These are phyloP conservation scores for Leishmania mexicana DNA, from an alignment of 208 protist species.

Conservation along the genomic window DNA sequence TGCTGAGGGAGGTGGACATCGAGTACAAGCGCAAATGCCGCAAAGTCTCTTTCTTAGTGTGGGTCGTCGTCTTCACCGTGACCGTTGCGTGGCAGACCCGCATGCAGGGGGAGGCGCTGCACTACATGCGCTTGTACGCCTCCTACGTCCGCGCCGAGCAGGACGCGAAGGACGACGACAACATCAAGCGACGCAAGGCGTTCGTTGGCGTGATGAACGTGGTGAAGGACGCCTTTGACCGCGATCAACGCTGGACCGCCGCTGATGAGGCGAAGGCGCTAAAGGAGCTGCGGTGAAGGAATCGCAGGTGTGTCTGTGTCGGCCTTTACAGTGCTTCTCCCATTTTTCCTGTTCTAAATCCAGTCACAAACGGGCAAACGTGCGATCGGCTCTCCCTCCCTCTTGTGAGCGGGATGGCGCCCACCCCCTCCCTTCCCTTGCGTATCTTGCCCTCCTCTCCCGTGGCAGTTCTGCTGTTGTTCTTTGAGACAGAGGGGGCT, in stretches of 20 bases:
- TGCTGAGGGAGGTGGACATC: slow-evolving; percentile 91
- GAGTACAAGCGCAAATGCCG: slow-evolving; percentile 90
- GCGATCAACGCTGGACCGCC: slow-evolving; percentile 72
- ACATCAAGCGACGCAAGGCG: slow-evolving; percentile 66
- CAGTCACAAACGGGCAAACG: background rate
- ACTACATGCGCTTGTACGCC: slow-evolving; percentile 87
- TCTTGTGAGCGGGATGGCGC: background rate
- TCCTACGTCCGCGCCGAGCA: slow-evolving; percentile 68
- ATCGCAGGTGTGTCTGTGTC: background rate
- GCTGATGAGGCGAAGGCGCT: slow-evolving; percentile 51
- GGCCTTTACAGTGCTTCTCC: background rate
- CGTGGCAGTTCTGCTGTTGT: background rate
- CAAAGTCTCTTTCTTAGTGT: slow-evolving; percentile 86
- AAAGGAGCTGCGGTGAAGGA: slow-evolving; percentile 16
- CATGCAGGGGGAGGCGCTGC: slow-evolving; percentile 77
- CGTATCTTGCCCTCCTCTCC: background rate
- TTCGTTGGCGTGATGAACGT: slow-evolving; percentile 84
- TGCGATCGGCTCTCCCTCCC: background rate
- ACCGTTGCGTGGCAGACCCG: slow-evolving; percentile 62
- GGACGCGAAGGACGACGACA: slow-evolving; percentile 82
- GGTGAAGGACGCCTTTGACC: slow-evolving; percentile 76
- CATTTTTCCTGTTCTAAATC: background rate
- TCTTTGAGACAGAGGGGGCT: background rate
- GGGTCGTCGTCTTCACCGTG: slow-evolving; percentile 79
- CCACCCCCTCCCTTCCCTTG: background rate